Evolutionary conservation across 2,329 filamentous ascomycete species (phyloP).

Genomic region (Lachnellula cervina): DNA sequence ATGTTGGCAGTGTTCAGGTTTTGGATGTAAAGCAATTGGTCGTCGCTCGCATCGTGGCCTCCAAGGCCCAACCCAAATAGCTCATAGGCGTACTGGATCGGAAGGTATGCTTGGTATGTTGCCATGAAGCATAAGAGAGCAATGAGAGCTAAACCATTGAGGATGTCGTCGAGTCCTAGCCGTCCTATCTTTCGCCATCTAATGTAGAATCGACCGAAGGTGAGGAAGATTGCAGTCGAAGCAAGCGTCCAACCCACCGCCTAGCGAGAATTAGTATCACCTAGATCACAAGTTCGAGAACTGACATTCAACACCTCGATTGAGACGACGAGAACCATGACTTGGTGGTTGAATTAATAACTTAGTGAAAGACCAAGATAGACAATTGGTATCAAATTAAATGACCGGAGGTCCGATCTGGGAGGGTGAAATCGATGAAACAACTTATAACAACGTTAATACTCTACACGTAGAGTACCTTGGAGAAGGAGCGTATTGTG

Average conservation of each 20-base stretch:
- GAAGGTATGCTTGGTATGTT: constrained; percentile 1
- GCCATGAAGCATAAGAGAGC: not conserved
- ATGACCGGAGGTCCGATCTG: not conserved
- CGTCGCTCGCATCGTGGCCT: not conserved
- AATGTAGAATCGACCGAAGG: not conserved
- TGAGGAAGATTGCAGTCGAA: not conserved
- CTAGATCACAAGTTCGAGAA: not conserved
- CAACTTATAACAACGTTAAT: not conserved
- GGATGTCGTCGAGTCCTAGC: not conserved
- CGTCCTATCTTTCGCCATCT: not conserved
- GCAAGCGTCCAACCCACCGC: constrained; percentile 5
- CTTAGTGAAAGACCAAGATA: not conserved
- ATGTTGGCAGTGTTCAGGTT: constrained; percentile 1
- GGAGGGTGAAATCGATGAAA: not conserved
- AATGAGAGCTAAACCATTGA: constrained; percentile 1
- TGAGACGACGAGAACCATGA: constrained; percentile 1
- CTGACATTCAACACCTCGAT: not conserved
- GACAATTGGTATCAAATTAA: not conserved
- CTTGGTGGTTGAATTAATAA: not conserved
- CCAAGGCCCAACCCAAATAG: not conserved
- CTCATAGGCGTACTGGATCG: constrained; percentile 1
- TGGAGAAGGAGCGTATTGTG: not conserved
- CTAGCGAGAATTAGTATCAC: not conserved
- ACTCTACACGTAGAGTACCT: not conserved
- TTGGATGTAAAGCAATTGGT: not conserved